Base-by-base conservation (phyloP, 495 filamentous ascomycete species). In the Cercophora samala region DNA sequence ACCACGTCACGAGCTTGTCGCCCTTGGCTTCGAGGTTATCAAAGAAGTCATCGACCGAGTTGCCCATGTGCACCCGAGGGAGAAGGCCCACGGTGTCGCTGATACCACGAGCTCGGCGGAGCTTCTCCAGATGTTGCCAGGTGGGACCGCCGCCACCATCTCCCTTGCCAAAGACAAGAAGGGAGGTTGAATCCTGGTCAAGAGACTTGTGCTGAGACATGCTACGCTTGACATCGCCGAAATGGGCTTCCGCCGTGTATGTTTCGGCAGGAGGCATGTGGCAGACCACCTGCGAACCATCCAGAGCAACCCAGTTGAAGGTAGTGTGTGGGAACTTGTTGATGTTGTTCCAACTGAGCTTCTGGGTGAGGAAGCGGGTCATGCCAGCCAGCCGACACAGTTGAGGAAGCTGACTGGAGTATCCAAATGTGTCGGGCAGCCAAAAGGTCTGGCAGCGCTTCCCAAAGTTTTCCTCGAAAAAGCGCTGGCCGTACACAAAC, bases 241-340 rank as follows among this genome's bases (percentile, higher is more conserved):
- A 97, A 76, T 98, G 89, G 17, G 95, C 95, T 69, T 91, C 87
- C 1, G 95, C 91, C 11, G 95, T 99, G 75, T 98, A 97, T 0
- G 95, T 99, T 74, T 99, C 91, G 5, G 91, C 82, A 11, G 95
- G 94, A 19, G 92, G 83, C 95, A 99, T 99, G 75, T 99, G 95
- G 77, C 94, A 97, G 62, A 99, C 84, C 55, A 99, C 95, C 72
- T 99, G 95, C 67, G 90, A 96, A 19, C 94, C 93, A 74, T 99
- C 95, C 25, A 97, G 86, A 2, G 92, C 83, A 21, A 99, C 93
- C 95, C 95, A 99, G 72, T 95, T 95, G 83, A 99, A 99, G 0
- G 95, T 98, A 1, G 94, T 97, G 70, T 98, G 95, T 1, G 95
- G 95, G 79, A 99, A 99, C 66, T 90, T 96, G 81, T 99, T 98